phyloP scores from a whole-genome alignment of 164 flowering plant species.

The Magnolia changhungtana region DNA sequence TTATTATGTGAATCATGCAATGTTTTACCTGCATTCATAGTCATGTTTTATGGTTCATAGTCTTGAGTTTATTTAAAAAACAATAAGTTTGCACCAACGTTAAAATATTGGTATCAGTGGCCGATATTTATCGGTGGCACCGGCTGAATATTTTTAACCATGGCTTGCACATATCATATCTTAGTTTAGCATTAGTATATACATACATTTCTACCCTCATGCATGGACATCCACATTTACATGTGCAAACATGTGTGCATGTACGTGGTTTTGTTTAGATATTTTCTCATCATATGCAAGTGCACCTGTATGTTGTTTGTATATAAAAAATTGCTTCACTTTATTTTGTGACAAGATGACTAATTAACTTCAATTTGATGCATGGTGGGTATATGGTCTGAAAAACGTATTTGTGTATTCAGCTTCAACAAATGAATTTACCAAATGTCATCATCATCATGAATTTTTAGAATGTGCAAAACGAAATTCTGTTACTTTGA shows the following conservation, averaged over 20 bases:
- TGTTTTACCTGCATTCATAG: too few species aligned
- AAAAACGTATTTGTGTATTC: neutral
- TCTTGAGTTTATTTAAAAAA: neutral
- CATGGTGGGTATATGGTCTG: too few species aligned
- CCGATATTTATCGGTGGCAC: too few species aligned
- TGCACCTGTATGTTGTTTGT: neutral
- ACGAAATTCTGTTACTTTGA: too few species aligned
- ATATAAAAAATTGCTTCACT: neutral
- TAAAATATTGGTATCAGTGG: too few species aligned
- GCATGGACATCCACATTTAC: neutral
- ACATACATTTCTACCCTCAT: neutral
- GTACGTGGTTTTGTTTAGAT: neutral
- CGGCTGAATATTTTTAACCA: too few species aligned
- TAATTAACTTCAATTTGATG: neutral
- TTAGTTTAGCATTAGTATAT: neutral
- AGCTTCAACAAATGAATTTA: neutral
- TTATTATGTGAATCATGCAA: slow-evolving; percentile 25
- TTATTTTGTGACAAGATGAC: neutral
- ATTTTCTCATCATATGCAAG: neutral
- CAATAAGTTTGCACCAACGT: too few species aligned
- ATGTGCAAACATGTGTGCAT: neutral
- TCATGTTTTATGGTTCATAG: too few species aligned
- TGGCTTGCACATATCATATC: too few species aligned
- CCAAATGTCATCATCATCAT: neutral
- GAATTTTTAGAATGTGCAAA: too few species aligned